Conservation (phyloP, 2,329 filamentous ascomycete genomes). For the Alternaria metachromatica region DNA sequence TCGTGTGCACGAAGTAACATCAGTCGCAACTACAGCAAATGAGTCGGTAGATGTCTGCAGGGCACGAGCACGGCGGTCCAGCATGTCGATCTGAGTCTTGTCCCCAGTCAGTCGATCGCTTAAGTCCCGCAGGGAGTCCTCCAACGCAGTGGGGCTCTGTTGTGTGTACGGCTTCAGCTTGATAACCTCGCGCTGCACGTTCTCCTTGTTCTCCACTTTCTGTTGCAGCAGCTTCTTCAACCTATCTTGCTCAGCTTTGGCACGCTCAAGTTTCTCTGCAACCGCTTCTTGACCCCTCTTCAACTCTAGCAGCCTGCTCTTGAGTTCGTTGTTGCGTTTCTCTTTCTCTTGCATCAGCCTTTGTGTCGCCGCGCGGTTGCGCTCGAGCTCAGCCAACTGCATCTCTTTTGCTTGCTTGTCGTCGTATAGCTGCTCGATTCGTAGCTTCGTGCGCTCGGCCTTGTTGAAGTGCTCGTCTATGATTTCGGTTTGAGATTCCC, state of each 20-base stretch:
- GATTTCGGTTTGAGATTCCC: constrained; percentile 85
- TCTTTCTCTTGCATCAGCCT: constrained; percentile 83
- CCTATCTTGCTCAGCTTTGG: constrained; percentile 79
- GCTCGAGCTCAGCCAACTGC: constrained; percentile 79
- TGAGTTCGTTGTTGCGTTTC: constrained; percentile 84
- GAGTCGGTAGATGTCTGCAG: constrained; percentile 92
- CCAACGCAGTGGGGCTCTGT: constrained; percentile 83
- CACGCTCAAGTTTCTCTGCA: constrained; percentile 79
- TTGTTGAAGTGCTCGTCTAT: constrained; percentile 96
- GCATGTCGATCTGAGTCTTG: constrained; percentile 82
- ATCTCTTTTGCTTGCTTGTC: constrained; percentile 89
- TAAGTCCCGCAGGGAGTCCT: constrained; percentile 81
- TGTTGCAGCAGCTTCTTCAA: constrained; percentile 76
- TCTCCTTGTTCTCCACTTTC: constrained; percentile 72
- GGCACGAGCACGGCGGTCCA: constrained; percentile 86
- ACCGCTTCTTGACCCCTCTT: constrained; percentile 83
- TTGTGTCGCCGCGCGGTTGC: constrained; percentile 81
- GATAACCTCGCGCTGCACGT: constrained; percentile 80
- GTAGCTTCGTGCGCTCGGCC: constrained; percentile 81
- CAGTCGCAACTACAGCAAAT: constrained; percentile 81
- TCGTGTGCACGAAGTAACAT: constrained; percentile 87
- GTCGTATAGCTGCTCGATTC: constrained; percentile 83
- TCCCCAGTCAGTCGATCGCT: constrained; percentile 78
- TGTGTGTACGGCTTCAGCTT: constrained; percentile 92
- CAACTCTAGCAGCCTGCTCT: constrained; percentile 79